phyloP scores from a whole-genome alignment of 768 basidiomycete genomes.

The Myochromella boudieri region DNA sequence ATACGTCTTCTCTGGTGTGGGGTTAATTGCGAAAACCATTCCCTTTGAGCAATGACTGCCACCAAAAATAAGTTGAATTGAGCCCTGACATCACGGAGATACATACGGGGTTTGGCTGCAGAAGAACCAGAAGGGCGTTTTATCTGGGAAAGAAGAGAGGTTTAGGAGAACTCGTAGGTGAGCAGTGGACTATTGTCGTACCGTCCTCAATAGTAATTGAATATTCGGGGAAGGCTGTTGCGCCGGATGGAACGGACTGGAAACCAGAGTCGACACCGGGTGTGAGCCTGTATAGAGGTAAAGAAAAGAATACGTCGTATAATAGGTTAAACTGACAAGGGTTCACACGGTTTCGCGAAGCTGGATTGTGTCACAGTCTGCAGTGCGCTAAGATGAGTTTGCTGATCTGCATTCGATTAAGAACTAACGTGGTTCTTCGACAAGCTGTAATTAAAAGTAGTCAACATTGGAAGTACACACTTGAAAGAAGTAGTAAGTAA shows the following conservation, averaged over 20 bases:
- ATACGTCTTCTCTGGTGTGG: conserved; percentile 43
- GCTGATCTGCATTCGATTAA: too few species aligned
- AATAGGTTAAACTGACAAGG: conserved; percentile 21
- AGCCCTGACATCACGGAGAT: not conserved
- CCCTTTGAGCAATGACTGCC: conserved; percentile 44
- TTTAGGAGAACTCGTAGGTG: not conserved
- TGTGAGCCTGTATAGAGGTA: conserved; percentile 14
- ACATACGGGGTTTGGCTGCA: conserved; percentile 39
- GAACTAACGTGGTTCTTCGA: conserved; percentile 38
- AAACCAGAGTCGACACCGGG: conserved; percentile 47
- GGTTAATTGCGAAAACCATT: conserved; percentile 60
- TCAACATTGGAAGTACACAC: not conserved
- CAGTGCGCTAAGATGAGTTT: not conserved
- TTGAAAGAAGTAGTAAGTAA: not conserved
- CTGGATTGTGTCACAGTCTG: conserved; percentile 42
- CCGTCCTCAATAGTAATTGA: conserved; percentile 33
- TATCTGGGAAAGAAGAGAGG: conserved; percentile 16
- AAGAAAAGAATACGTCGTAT: not conserved
- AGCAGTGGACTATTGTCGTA: conserved; percentile 4
- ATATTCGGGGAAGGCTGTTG: conserved; percentile 36
- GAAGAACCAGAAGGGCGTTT: conserved; percentile 55
- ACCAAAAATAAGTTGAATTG: not conserved
- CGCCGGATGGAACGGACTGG: conserved; percentile 34
- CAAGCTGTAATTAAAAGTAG: conserved; percentile 23
- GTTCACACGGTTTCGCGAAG: conserved; percentile 35